Conservation (phyloP, 2,329 filamentous ascomycete genomes). For the Ophiostoma tasmaniense region DNA sequence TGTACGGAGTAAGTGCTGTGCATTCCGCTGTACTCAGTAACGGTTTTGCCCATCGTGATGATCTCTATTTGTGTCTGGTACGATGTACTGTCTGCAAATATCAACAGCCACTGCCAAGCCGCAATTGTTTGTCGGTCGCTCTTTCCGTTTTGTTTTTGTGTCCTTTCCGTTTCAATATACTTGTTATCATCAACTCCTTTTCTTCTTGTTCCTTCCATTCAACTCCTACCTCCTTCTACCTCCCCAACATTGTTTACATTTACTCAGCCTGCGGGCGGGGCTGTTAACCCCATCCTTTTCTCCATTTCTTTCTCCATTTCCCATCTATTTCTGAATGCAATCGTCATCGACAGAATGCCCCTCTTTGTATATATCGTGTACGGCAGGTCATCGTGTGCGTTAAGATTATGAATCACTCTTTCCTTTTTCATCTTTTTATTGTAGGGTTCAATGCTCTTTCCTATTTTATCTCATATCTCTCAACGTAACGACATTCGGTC, state of each 20-base stretch:
- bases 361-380: not conserved
- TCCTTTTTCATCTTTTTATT: too few species aligned
- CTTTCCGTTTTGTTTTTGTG: not conserved
- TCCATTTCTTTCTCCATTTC: not conserved
- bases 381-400: not conserved
- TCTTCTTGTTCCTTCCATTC: not conserved
- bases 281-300: not conserved
- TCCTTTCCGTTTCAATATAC: not conserved
- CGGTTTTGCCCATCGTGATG: not conserved
- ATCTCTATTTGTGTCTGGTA: not conserved
- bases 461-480: too few species aligned
- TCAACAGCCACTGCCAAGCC: not conserved
- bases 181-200: not conserved
- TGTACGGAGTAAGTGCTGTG: not conserved
- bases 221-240: not conserved
- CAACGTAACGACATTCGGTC: too few species aligned
- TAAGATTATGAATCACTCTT: too few species aligned
- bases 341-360: not conserved
- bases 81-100: too few species aligned
- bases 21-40: not conserved
- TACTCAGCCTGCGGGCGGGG: not conserved
- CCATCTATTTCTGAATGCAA: not conserved
- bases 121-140: not conserved
- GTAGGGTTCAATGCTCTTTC: too few species aligned
- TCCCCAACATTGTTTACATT: not conserved